Base-by-base conservation (phyloP, 2,329 filamentous ascomycete species). In the Clarireedia hainanense region DNA sequence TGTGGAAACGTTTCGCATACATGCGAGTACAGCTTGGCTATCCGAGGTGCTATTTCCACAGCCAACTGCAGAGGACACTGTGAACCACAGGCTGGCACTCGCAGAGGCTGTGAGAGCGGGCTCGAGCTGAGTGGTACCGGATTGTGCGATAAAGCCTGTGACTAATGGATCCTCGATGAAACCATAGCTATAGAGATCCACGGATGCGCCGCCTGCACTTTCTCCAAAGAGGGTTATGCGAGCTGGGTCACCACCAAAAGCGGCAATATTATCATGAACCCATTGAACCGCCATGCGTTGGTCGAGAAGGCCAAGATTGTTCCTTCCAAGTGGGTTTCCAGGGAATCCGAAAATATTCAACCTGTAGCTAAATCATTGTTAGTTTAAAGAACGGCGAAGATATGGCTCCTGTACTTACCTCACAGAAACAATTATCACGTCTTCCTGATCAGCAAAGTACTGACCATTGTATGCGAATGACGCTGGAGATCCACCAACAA, bases 251-350 rank as follows among this genome's bases (percentile, higher is more conserved):
- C 83, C 84, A 0, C 83, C 83, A 67, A 87, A 84, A 2, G 70
- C 71, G 2, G 67, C 76, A 50, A 84, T 79, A 65, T 85, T 85
- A 27, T 76, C 72, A 56, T 75, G 73, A 26, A 86, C 76, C 84
- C 84, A 87, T 58, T 74, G 71, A n/a, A 86, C 71, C 5, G 80
- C 75, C 10, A 78, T 64, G 60, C 80, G 75, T 68, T 86, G 83
- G 63, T 88, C 84, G 58, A 76, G 73, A 48, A 87, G 68, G 1
- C 85, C 86, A 9, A 85, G 70, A 60, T 89, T 89, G 1, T 57
- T 56, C 5, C 58, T 52, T 6, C 57, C 50, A 4, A 26, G 34
- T 2, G 63, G 64, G 6, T 67, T 65, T 20, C 70, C 69, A 5
- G 71, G 70, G 52, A 72, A 73, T 2, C 71, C 71, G 36, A 73